Percentiles rank a stretch among this genome's conserved stretches.
phyloP scores from a whole-genome alignment of 352 stramenopile genomes.

The Pelagophyceae sp. region DNA sequence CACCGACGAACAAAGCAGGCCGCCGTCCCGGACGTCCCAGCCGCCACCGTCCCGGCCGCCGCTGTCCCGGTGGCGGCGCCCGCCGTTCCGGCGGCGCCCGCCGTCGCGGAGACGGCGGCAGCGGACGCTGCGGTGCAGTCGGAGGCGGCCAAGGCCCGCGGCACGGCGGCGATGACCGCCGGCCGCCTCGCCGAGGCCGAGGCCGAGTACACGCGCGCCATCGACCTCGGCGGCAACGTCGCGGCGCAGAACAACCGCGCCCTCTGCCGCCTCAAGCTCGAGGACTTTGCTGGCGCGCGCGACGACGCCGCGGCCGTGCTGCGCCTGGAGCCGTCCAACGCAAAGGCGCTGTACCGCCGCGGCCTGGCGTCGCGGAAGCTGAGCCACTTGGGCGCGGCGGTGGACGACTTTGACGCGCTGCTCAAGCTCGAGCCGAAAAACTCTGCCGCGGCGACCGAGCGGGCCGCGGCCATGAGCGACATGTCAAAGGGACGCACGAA shows the following conservation, averaged over 20 bases:
- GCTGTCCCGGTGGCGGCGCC: background rate
- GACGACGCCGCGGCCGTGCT: conserved; percentile 23
- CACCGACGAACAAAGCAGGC: conserved; percentile 6
- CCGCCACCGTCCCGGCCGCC: background rate
- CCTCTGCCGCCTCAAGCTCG: conserved; percentile 21
- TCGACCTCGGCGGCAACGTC: conserved; percentile 23
- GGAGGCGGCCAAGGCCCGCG: conserved; percentile 26
- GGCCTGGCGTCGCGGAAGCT: conserved; percentile 1
- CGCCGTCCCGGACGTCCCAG: background rate
- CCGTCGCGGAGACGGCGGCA: background rate
- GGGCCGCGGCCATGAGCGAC: background rate
- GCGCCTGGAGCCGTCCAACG: conserved; percentile 18
- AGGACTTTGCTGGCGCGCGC: conserved; percentile 9
- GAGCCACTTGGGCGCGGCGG: background rate
- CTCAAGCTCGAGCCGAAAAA: background rate
- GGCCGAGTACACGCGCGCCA: conserved; percentile 17
- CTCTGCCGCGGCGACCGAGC: background rate
- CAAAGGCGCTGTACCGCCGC: conserved; percentile 25
- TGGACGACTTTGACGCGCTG: conserved; percentile 2
- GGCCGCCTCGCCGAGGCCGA: conserved; percentile 22
- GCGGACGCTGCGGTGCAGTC: background rate
- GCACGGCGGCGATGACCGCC: conserved; percentile 25
- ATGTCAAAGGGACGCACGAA: background rate
- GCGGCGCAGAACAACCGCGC: conserved; percentile 28
- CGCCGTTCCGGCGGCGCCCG: background rate